A percentile compares a stretch with the other conserved stretches of the same genome.
These are phyloP conservation scores for Haplosporangium gracile DNA, from an alignment of 192 early-diverging fungal genomes.

Conservation along the genomic window DNA sequence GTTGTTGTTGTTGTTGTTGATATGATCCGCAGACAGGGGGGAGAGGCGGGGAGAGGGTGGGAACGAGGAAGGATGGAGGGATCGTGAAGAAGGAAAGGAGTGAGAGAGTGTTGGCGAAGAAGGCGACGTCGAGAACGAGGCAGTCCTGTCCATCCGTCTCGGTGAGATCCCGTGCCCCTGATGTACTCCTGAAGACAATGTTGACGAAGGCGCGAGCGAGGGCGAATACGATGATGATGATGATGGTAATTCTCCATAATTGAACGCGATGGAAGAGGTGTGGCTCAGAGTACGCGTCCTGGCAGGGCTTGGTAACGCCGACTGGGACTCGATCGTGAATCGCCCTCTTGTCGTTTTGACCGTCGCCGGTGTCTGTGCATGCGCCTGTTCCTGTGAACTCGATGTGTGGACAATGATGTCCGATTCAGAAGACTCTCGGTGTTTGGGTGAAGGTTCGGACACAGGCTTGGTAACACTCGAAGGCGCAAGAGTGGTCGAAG, in stretches of 20 bases:
- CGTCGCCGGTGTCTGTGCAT: conserved; percentile 5
- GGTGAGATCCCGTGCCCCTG: background rate
- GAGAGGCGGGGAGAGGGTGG: conserved; percentile 25
- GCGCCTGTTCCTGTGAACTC: background rate
- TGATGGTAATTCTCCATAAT: background rate
- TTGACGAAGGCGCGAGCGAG: background rate
- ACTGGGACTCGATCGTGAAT: conserved; percentile 51
- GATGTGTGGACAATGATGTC: background rate
- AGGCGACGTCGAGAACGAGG: background rate
- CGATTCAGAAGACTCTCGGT: background rate
- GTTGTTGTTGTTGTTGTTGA: background rate
- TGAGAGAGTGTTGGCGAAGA: conserved; percentile 9
- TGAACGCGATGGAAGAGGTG: background rate
- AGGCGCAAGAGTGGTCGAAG: background rate
- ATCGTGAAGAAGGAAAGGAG: conserved; percentile 1
- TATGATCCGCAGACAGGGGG: background rate
- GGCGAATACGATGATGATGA: background rate
- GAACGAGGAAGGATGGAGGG: background rate
- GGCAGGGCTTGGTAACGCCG: background rate
- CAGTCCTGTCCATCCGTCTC: background rate
- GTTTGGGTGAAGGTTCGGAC: background rate
- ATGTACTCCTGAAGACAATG: background rate
- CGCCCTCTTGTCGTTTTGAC: conserved; percentile 33
- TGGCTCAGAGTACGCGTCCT: conserved; percentile 48
- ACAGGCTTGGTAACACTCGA: background rate